phyloP scores from a whole-genome alignment of 441 rosid genomes.

The Jatropha multifida region DNA sequence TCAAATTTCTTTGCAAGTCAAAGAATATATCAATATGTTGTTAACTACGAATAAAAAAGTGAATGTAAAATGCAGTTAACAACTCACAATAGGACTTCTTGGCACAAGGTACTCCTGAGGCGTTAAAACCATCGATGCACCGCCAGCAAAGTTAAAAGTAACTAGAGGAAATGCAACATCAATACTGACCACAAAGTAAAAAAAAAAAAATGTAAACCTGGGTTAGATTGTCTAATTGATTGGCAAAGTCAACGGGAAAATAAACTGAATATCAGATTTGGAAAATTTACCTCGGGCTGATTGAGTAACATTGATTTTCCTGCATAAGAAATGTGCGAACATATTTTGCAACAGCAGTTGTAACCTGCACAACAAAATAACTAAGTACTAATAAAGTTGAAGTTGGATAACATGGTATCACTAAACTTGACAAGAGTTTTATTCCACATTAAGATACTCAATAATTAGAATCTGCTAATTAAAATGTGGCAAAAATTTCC shows the following conservation, averaged over 20 bases:
- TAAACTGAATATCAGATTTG: conserved; percentile 18
- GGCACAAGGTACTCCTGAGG: conserved; percentile 87
- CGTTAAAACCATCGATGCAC: conserved; percentile 67
- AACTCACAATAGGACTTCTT: conserved; percentile 69
- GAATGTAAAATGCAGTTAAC: background rate
- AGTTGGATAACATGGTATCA: background rate
- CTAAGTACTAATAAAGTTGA: background rate
- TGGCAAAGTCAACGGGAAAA: background rate
- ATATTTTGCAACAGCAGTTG: conserved; percentile 49
- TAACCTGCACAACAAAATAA: conserved; percentile 53
- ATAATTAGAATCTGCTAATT: conserved; percentile 2
- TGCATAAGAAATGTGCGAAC: conserved; percentile 49
- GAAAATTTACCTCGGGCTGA: conserved; percentile 60
- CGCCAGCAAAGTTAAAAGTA: conserved; percentile 81
- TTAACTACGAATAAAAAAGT: background rate
- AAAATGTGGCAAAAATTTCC: background rate
- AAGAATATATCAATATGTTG: background rate
- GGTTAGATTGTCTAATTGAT: conserved; percentile 9
- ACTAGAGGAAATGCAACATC: conserved; percentile 75
- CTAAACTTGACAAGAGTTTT: background rate
- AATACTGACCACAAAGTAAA: conserved; percentile 46
- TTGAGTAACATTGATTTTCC: conserved; percentile 64
- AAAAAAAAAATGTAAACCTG: conserved; percentile 1
- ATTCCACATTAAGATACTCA: conserved; percentile 1
- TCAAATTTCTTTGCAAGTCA: background rate